Evolutionary conservation across 2,329 filamentous ascomycete genomes (phyloP).

Genomic region (Cylindrodendrum hubeiense): DNA sequence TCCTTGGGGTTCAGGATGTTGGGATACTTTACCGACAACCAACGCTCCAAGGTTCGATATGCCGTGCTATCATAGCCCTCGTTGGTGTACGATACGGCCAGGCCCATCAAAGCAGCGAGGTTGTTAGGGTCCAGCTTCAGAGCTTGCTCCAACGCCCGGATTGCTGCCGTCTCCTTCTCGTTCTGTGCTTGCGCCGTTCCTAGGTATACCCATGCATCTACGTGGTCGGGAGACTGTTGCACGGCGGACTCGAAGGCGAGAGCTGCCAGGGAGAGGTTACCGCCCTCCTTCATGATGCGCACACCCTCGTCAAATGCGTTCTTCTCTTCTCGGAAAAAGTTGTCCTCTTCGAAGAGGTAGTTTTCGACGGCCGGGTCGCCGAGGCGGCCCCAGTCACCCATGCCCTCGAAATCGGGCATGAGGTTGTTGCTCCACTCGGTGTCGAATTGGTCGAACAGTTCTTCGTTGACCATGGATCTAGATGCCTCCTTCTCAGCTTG

Average conservation of each 20-base stretch:
- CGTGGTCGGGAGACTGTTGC: slow-evolving; percentile 87
- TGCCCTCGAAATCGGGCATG: slow-evolving; percentile 68
- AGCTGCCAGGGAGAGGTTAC: slow-evolving; percentile 92
- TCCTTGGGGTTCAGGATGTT: slow-evolving; percentile 79
- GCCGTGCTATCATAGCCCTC: slow-evolving; percentile 98
- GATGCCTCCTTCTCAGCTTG: slow-evolving; percentile 79
- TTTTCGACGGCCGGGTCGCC: slow-evolving; percentile 84
- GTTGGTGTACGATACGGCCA: slow-evolving; percentile 98
- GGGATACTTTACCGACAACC: slow-evolving; percentile 96
- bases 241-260: slow-evolving; percentile 96
- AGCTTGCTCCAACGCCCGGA: slow-evolving; percentile 91
- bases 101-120: slow-evolving; percentile 89
- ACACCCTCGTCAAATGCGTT: slow-evolving; percentile 95
- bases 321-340: slow-evolving; percentile 83
- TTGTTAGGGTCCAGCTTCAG: slow-evolving; percentile 90
- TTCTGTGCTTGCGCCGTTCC: slow-evolving; percentile 96
- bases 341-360: slow-evolving; percentile 96
- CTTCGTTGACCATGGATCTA: slow-evolving; percentile 78
- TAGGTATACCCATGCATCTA: slow-evolving; percentile 93
- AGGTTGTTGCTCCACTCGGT: slow-evolving; percentile 79
- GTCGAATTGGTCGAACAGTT: slow-evolving; percentile 77
- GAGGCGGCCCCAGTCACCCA: slow-evolving; percentile 75
- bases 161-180: slow-evolving; percentile 96
- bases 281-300: slow-evolving; percentile 91
- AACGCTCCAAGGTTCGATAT: slow-evolving; percentile 95